Percentiles rank a stretch among this genome's conserved stretches.
Evolutionary conservation across 305 asterid genomes (phyloP).

Genomic region (Fraxinus baroniana): DNA sequence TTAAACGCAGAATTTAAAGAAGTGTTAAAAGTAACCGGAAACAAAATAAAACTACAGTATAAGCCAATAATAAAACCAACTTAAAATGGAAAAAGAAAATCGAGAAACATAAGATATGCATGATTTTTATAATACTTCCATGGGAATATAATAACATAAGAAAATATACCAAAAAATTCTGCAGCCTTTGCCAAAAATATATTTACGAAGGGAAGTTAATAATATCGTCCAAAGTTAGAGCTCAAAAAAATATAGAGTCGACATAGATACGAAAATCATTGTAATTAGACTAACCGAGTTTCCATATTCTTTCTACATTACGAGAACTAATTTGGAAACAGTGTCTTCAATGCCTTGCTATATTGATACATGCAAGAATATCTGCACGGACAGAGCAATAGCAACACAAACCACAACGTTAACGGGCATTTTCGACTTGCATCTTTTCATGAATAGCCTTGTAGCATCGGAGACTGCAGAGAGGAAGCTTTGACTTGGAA

Average conservation of each 20-base stretch:
- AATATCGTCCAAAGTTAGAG: background rate
- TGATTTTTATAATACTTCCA: background rate
- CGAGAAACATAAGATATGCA: background rate
- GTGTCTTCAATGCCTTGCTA: background rate
- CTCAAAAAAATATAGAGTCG: background rate
- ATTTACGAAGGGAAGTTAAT: background rate
- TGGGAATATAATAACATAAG: background rate
- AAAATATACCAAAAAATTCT: background rate
- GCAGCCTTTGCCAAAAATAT: background rate
- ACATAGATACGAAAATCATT: background rate
- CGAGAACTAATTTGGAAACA: too few relatives aligned
- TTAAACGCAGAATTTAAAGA: background rate
- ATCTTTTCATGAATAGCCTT: constrained; percentile 60
- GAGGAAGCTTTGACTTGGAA: constrained; percentile 87
- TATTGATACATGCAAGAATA: background rate
- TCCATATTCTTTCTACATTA: background rate
- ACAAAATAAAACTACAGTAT: background rate
- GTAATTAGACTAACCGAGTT: background rate
- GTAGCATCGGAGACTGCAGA: constrained; percentile 92
- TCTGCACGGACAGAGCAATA: constrained; percentile 15
- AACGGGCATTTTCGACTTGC: constrained; percentile 44
- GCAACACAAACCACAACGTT: constrained; percentile 6
- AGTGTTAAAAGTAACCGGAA: too few relatives aligned
- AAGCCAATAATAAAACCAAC: background rate
- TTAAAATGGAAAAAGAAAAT: background rate